These are phyloP conservation scores for Tulasnella sp. DNA, from an alignment of 768 basidiomycete genomes.

Conservation along the genomic window DNA sequence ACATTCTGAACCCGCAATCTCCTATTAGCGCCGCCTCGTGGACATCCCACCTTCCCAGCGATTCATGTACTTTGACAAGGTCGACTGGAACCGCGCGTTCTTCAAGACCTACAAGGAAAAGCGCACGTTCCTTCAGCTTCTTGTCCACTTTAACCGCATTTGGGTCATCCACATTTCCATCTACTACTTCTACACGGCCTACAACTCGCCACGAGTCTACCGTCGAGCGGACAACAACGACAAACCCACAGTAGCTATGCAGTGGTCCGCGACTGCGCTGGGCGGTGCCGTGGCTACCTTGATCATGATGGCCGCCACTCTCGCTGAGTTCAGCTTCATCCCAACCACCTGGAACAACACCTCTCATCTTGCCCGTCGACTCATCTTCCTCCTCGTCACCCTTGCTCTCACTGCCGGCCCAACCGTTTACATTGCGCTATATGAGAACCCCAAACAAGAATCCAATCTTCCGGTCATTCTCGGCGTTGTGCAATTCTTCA, in stretches of 20 bases:
- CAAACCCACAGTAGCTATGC: slow-evolving; percentile 59
- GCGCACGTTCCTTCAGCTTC: slow-evolving; percentile 90
- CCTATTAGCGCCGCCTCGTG: slow-evolving; percentile 72
- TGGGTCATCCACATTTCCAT: slow-evolving; percentile 96
- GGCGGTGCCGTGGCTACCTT: slow-evolving; percentile 77
- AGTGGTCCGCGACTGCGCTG: slow-evolving; percentile 90
- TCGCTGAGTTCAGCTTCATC: slow-evolving; percentile 95
- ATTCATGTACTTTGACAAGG: slow-evolving; percentile 94
- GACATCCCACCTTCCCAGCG: slow-evolving; percentile 87
- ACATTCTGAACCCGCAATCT: background rate
- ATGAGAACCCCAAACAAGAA: slow-evolving; percentile 57
- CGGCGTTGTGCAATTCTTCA: slow-evolving; percentile 94
- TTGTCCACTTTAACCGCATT: slow-evolving; percentile 99
- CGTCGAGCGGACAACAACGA: slow-evolving; percentile 24
- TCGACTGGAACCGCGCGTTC: slow-evolving; percentile 95
- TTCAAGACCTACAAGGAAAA: slow-evolving; percentile 99
- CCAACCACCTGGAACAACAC: slow-evolving; percentile 99
- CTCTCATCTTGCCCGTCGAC: slow-evolving; percentile 87
- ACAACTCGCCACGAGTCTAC: slow-evolving; percentile 88
- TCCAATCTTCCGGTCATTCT: slow-evolving; percentile 80
- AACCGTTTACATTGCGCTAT: slow-evolving; percentile 90
- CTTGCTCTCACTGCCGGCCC: slow-evolving; percentile 89
- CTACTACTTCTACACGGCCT: slow-evolving; percentile 95
- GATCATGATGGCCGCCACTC: slow-evolving; percentile 94
- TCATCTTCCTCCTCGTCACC: slow-evolving; percentile 85